phyloP scores from a whole-genome alignment of 768 basidiomycete genomes.

The Kwoniella sp. region DNA sequence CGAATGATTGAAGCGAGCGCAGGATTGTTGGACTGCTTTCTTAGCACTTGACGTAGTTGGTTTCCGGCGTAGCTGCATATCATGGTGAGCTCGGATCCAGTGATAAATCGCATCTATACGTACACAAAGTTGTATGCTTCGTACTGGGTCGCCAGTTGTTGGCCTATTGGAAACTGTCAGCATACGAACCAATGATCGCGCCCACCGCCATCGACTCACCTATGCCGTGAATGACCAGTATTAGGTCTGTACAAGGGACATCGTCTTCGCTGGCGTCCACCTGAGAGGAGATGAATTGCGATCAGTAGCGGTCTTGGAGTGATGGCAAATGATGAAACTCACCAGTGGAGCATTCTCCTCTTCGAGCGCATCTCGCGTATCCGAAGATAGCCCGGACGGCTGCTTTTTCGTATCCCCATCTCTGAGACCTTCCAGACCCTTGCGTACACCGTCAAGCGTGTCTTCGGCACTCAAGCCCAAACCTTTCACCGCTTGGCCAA shows the following conservation, averaged over 20 bases:
- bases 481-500: conserved; percentile 26
- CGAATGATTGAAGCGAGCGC: conserved; percentile 59
- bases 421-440: conserved; percentile 30
- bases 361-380: conserved; percentile 42
- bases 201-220: conserved; percentile 42
- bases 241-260: conserved; percentile 57
- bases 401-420: conserved; percentile 25
- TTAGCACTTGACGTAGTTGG: conserved; percentile 57
- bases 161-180: conserved; percentile 25
- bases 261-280: conserved; percentile 52
- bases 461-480: conserved; percentile 23
- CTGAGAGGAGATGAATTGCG: neutral
- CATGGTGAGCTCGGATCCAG: neutral
- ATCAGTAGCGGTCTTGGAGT: neutral
- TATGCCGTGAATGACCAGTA: conserved; percentile 61
- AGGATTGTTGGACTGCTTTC: conserved; percentile 57
- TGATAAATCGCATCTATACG: neutral
- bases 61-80: conserved; percentile 56
- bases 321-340: conserved; percentile 15
- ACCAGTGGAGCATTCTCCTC: conserved; percentile 54
- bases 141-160: conserved; percentile 57
- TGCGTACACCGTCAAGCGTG: conserved; percentile 29
- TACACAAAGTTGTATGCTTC: conserved; percentile 60
- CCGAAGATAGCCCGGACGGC: conserved; percentile 12
- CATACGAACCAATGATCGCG: conserved; percentile 3